These are phyloP conservation scores for Acer yangbiense DNA, from an alignment of 345 rosid genomes.

Conservation along the genomic window DNA sequence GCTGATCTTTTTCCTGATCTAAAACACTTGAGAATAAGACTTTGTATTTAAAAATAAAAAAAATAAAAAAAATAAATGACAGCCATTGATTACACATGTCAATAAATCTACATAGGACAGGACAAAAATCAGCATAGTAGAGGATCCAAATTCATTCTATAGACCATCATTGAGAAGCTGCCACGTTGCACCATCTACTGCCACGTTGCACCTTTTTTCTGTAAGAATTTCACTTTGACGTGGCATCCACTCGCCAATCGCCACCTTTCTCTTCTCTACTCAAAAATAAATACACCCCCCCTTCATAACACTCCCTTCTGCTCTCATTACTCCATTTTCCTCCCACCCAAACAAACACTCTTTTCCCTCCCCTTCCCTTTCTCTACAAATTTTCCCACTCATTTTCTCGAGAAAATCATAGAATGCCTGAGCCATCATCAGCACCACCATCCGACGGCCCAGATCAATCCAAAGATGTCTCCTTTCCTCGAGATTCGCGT, in stretches of 20 bases:
- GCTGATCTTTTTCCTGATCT: too few species aligned
- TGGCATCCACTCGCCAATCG: constrained; percentile 46
- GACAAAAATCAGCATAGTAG: too few species aligned
- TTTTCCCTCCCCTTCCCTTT: background rate
- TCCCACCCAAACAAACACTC: background rate
- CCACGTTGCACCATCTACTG: constrained; percentile 42
- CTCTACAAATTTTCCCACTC: background rate
- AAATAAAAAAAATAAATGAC: too few species aligned
- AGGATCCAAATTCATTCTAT: too few species aligned
- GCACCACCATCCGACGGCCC: constrained; percentile 28
- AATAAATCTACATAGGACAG: too few species aligned
- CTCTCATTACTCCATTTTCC: background rate
- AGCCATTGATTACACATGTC: too few species aligned
- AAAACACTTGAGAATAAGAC: too few species aligned
- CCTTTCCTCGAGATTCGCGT: constrained; percentile 43
- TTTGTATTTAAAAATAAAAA: too few species aligned
- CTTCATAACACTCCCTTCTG: background rate
- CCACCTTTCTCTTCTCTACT: constrained; percentile 8
- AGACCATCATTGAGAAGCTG: constrained; percentile 19
- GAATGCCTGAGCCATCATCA: background rate
- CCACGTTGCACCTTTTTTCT: constrained; percentile 51
- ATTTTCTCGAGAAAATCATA: background rate
- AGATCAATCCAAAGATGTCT: constrained; percentile 30
- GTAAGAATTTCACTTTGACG: constrained; percentile 43
- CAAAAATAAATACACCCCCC: constrained; percentile 46